A percentile compares a stretch with the other conserved stretches of the same genome.
These are phyloP conservation scores for Mycena sp. DNA, from an alignment of 1,284 basidiomycete genomes.

Conservation along the genomic window DNA sequence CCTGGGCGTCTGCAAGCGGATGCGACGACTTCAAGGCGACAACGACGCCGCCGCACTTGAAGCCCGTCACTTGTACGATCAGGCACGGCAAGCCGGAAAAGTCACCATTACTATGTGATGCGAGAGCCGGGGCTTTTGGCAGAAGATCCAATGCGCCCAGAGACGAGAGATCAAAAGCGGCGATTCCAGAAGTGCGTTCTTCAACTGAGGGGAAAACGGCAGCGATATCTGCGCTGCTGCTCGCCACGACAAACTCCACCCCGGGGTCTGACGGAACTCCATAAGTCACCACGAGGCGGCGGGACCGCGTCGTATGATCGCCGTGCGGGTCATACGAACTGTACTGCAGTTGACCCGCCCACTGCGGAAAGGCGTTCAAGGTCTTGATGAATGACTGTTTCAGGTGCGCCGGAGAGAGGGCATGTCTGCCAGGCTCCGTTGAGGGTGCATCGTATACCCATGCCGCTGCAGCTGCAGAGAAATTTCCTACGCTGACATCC, in stretches of 20 bases:
- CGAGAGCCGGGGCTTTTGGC: constrained; percentile 34
- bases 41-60: constrained; percentile 38
- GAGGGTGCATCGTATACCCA: constrained; percentile 23
- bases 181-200: constrained; percentile 19
- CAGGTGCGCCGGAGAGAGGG: not conserved
- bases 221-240: constrained; percentile 8
- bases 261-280: constrained; percentile 49
- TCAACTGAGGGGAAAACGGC: constrained; percentile 35
- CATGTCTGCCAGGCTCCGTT: not conserved
- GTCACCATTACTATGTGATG: constrained; percentile 36
- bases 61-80: constrained; percentile 49
- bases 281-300: constrained; percentile 45
- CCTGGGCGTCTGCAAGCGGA: constrained; percentile 50
- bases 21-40: constrained; percentile 49
- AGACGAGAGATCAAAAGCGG: constrained; percentile 23
- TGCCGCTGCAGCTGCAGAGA: constrained; percentile 10
- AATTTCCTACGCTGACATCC: constrained; percentile 24
- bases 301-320: constrained; percentile 45
- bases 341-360: constrained; percentile 48
- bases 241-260: constrained; percentile 45
- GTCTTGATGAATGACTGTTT: constrained; percentile 26
- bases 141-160: constrained; percentile 32
- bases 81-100: constrained; percentile 40
- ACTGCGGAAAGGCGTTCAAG: constrained; percentile 49
- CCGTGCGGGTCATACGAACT: constrained; percentile 35